Evolutionary conservation across 139 green algal species (phyloP).

Genomic region (Tetradesmus lagerheimii): DNA sequence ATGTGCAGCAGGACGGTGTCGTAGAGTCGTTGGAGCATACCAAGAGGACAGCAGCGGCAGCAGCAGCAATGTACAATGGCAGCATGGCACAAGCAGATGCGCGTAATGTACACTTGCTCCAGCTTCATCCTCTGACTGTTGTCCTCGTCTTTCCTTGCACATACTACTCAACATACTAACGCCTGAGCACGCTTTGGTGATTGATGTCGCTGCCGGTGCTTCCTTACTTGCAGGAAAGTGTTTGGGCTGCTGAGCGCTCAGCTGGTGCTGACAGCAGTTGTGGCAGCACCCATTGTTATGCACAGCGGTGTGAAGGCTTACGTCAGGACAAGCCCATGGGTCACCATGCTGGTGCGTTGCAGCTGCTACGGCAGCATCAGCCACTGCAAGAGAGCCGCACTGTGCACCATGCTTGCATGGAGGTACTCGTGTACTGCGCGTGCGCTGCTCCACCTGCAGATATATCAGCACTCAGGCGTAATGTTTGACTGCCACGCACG

Average conservation of each 20-base stretch:
- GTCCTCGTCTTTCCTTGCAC: not conserved
- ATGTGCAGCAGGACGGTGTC: not conserved
- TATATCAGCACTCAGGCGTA: too few relatives aligned
- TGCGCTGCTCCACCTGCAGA: too few relatives aligned
- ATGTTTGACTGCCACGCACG: too few relatives aligned
- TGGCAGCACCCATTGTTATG: constrained; percentile 45
- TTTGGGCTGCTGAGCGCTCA: constrained; percentile 58
- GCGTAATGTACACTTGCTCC: not conserved
- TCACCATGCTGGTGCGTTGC: not conserved
- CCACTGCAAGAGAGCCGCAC: not conserved
- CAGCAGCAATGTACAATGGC: not conserved
- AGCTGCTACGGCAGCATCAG: not conserved
- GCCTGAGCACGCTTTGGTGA: too few relatives aligned
- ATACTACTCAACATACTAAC: too few relatives aligned
- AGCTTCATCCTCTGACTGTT: not conserved
- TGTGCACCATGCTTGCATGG: not conserved
- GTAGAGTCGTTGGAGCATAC: not conserved
- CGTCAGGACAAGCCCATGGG: constrained; percentile 16
- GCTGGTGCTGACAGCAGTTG: constrained; percentile 56
- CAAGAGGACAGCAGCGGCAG: not conserved
- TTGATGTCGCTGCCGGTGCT: not conserved
- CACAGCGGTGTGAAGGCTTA: not conserved
- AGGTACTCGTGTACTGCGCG: too few relatives aligned
- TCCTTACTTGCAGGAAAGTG: constrained; percentile 32
- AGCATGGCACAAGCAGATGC: too few relatives aligned